Base-by-base conservation (phyloP, 345 rosid genomes). In the Eutrema yunnanense region DNA sequence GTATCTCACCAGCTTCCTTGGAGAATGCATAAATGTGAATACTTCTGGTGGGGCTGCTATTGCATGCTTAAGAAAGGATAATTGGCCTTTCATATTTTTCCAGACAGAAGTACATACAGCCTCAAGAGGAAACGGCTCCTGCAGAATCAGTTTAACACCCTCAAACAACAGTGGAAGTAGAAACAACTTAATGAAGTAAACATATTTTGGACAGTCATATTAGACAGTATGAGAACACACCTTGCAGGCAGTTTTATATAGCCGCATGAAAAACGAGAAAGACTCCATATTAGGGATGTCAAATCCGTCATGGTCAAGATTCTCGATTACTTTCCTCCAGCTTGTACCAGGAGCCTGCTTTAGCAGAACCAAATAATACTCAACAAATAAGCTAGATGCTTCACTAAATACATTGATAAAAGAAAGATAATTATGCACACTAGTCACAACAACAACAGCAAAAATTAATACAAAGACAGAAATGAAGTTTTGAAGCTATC, bases 71-170 rank as follows among this genome's bases (percentile, higher is more conserved):
- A 95, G 89, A 80, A 95, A 82, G 68, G 99, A 88, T 79, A 92
- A 62, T 57, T 95, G 99, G 47, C 97, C 99, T 67, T 86, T 92
- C 41, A 74, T 74, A 77, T 95, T 95, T 80, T 88, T 90, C 99
- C 99, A 95, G 32, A 87, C 74, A 46, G 86, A 84, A 47, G 87
- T 85, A 72, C 96, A 95, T 47, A 92, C 65, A n/a, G 87, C 88
- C 78, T 85, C 88, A 72, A 95, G 87, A 66, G 99, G 99, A 74
- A 95, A 95, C 3, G 86, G 90, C 68, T 95, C 97, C 99, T 95
- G 84, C 75, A 82, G 67, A 48, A 65, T 48, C 62, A 81, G 38
- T 58, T 59, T 12, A 19, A 61, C 43, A 52, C 53, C 22, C 38
- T 78, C 63, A 62, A 63, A 22, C 36, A 67, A 72, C 37, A 19